These are phyloP conservation scores for Solanum piurae DNA, from an alignment of 257 asterid species.

Conservation along the genomic window DNA sequence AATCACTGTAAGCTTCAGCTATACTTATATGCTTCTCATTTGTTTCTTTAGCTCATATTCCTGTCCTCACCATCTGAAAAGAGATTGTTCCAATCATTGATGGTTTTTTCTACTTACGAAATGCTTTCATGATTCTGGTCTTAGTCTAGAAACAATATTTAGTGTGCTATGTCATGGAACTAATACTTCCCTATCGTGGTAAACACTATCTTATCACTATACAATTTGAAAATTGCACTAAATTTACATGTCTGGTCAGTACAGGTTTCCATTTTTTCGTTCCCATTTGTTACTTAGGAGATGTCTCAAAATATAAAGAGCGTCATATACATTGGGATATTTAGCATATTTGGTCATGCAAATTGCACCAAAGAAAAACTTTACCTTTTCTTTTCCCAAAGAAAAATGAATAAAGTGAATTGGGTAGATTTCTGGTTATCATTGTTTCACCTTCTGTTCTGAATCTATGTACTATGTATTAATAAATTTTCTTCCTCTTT, in stretches of 20 bases:
- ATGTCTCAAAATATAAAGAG: background rate
- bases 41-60: background rate
- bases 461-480: background rate
- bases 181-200: background rate
- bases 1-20: conserved; percentile 57
- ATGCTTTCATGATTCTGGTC: background rate
- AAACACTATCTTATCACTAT: background rate
- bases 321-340: background rate
- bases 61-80: background rate
- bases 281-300: background rate
- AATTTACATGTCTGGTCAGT: background rate
- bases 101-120: background rate
- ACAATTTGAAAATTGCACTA: background rate
- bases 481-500: background rate
- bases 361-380: background rate
- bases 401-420: background rate
- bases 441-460: background rate
- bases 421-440: background rate
- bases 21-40: background rate
- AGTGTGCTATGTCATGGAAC: background rate
- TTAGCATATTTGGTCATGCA: background rate
- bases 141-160: background rate
- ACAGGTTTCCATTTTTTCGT: background rate
- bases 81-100: background rate
- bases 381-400: background rate